Base-by-base conservation (phyloP, 345 rosid species). In the Euclidium syriacum region DNA sequence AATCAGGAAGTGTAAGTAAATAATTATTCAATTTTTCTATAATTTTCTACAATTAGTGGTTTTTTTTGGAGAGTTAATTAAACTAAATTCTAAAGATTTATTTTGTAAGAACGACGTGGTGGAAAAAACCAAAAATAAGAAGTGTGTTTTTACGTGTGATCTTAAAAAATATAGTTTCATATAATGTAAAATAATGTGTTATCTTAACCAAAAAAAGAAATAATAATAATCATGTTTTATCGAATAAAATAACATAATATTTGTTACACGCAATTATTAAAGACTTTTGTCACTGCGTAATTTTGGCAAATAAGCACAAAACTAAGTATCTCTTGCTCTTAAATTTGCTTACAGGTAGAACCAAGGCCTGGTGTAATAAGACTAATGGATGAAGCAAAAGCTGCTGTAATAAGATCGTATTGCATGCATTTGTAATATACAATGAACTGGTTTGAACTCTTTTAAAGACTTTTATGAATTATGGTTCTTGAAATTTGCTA, bases 361-460 rank as follows among this genome's bases (percentile, higher is more conserved):
- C 85, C 98, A 46, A 80, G 98, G 47, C 87, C 96, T 73, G 96
- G 98, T 67, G 98, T 89, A 50, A 30, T 89, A 75, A 80, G 88
- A 65, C 71, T 92, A 41, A 89, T 92, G 98, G 98, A 92, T 73
- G 96, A 92, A 83, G 84, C 88, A 23, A 85, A 68, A 80, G 91
- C 91, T 55, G 80, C 96, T 67, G 98, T 89, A 82, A 86, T 53
- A 29, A 62, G 81, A 71, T 52, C 15, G 33, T 58, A 29, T 42
- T 23, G 25, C 30, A 30, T 57, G 36, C 52, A 25, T 49, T 35
- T 46, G 7, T 25, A n/a, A 7, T 17, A 10, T 29, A 0, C 16
- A 14, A 15, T 15, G 3, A 19, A 2, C 10, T 43, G 3, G 4
- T 25, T 16, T 5, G 0, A 10, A 16, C 20, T 50, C 2, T 38